These are phyloP conservation scores for Metarhizium humberi DNA, from an alignment of 2,329 filamentous ascomycete genomes.

Conservation along the genomic window DNA sequence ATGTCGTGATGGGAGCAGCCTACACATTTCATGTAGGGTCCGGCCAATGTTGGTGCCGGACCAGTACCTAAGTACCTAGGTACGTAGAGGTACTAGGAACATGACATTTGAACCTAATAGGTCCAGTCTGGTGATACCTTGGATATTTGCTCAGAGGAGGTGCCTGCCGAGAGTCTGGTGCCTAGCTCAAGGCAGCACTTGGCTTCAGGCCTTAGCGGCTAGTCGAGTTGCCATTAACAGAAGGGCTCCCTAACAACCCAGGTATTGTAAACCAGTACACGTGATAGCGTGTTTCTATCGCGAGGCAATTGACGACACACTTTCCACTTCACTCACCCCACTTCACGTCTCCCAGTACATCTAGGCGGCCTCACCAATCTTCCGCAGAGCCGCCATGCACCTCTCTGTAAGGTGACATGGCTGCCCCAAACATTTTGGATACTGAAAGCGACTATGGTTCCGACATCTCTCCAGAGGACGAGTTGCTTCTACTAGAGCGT, in stretches of 20 bases:
- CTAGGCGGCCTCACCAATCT: background rate
- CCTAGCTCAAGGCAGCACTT: too few species aligned
- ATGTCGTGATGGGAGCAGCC: too few species aligned
- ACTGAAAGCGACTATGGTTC: conserved; percentile 35
- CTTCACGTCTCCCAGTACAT: background rate
- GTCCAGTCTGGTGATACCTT: too few species aligned
- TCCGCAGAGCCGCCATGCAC: background rate
- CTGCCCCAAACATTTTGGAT: background rate
- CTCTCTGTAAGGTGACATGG: conserved; percentile 2
- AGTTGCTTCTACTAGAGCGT: conserved; percentile 28
- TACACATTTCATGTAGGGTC: too few species aligned
- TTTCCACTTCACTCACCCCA: background rate
- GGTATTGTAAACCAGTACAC: background rate
- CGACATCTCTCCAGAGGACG: conserved; percentile 37
- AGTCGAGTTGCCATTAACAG: background rate
- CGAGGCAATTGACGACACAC: background rate
- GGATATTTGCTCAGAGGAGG: too few species aligned
- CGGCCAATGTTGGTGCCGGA: too few species aligned
- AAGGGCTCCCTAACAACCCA: background rate
- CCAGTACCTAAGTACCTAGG: background rate
- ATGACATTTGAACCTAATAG: too few species aligned
- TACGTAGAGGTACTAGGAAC: background rate
- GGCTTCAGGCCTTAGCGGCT: too few species aligned
- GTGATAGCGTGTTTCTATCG: background rate
- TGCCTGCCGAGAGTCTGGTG: too few species aligned